Evolutionary conservation across 1,284 basidiomycete species (phyloP), one percentile per base, ranked within the genome.

Genomic region (Sporisorium scitamineum): DNA sequence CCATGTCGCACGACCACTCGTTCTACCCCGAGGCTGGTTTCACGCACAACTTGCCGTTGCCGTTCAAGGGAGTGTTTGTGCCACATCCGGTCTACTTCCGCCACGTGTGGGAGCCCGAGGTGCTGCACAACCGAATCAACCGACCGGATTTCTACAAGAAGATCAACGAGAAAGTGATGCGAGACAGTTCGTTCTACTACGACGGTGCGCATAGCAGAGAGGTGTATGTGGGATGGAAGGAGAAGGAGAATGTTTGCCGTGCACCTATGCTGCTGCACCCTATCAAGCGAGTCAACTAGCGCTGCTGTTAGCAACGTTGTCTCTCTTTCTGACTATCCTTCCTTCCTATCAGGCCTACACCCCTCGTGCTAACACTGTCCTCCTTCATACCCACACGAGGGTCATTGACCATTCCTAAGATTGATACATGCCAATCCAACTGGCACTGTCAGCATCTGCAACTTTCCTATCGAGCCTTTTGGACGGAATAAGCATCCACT

Each of bases 31-130:
- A 84, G 52, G 82, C 82, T 18, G 84, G 82, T 11, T 84, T 82
- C 70, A 84, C 82, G n/a, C 80, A 85, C 68, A 81, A 78, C 52
- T 60, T 84, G 53, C 80, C 82, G 18, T 41, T 85, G 22, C 84
- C 84, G 13, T 85, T 84, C 77, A 85, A 85, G 78, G 84, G 83
- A 22, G 84, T 85, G 48, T 85, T 81, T 63, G 83, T 77, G 32
- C 84, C 84, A 8, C 81, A 84, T 57, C 84, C 84, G n/a, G 79
- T 85, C 73, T 84, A 83, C 78, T 85, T 85, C 70, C 76, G 84
- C 11, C 83, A 85, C 69, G 65, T 80, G 22, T 84, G 83, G 84
- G 83, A 84, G 59, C 67, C 78, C 34, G 73, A 81, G 60, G 80
- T 83, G 70, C 75, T 85, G 45, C 73, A 83, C 55, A 59, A 71